Evolutionary conservation across 768 basidiomycete species (phyloP).

Genomic region (Macrocybe gigantea): DNA sequence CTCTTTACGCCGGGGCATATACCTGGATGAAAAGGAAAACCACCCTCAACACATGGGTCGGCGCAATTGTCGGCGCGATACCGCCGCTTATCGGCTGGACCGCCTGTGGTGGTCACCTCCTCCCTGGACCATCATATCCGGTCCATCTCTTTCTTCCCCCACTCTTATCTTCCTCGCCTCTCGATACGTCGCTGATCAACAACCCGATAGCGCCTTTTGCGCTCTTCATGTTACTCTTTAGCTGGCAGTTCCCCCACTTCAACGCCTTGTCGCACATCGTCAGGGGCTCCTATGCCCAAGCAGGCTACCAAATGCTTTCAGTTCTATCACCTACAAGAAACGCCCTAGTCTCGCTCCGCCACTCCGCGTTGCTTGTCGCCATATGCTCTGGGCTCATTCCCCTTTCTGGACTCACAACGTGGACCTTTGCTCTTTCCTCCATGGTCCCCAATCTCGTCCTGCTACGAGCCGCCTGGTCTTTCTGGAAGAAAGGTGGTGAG

Average conservation of each 20-base stretch:
- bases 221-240: slow-evolving; percentile 81
- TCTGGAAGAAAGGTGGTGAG: slow-evolving; percentile 69
- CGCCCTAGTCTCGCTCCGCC: slow-evolving; percentile 78
- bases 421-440: slow-evolving; percentile 78
- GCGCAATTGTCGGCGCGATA: slow-evolving; percentile 85
- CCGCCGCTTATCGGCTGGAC: slow-evolving; percentile 99
- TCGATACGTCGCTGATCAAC: slow-evolving; percentile 52
- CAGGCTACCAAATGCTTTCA: slow-evolving; percentile 90
- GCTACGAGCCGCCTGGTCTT: slow-evolving; percentile 62
- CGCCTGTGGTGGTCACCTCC: slow-evolving; percentile 77
- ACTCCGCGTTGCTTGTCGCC: slow-evolving; percentile 70
- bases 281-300: slow-evolving; percentile 84
- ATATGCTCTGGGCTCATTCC: slow-evolving; percentile 80
- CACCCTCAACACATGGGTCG: slow-evolving; percentile 89
- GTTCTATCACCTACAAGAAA: slow-evolving; percentile 76
- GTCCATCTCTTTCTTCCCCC: slow-evolving; percentile 56
- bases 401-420: slow-evolving; percentile 88
- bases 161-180: slow-evolving; percentile 36
- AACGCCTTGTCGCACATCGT: slow-evolving; percentile 87
- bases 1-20: slow-evolving; percentile 86
- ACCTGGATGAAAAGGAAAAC: slow-evolving; percentile 87
- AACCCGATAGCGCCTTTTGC: slow-evolving; percentile 79
- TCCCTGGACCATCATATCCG: slow-evolving; percentile 60
- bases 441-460: slow-evolving; percentile 72
- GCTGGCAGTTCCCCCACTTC: slow-evolving; percentile 99